Evolutionary conservation across 139 green algal species (phyloP).

Genomic region (Eudorina sp.): DNA sequence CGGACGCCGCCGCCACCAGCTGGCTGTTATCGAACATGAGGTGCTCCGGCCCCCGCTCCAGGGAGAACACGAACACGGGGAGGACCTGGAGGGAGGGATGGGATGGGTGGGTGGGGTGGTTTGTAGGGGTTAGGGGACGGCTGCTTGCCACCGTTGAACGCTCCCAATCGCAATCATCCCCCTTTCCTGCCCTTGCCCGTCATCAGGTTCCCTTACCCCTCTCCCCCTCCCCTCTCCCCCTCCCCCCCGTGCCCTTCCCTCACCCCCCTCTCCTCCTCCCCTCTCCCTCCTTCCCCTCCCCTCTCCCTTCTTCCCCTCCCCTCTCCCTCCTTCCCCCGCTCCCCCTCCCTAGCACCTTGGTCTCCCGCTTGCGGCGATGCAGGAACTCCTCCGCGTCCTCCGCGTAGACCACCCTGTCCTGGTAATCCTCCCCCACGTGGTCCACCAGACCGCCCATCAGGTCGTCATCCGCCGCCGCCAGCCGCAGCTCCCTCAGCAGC

Average conservation of each 20-base stretch:
- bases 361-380: neutral
- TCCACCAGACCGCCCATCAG: neutral
- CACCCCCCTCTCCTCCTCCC: too few species aligned
- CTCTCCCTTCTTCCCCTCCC: too few species aligned
- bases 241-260: too few species aligned
- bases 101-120: neutral
- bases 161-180: neutral
- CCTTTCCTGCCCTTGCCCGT: neutral
- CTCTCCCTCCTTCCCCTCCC: too few species aligned
- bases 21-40: slow-evolving; percentile 27
- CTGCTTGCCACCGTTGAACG: too few species aligned
- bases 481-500: slow-evolving; percentile 39
- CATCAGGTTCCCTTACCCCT: too few species aligned
- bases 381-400: slow-evolving; percentile 19
- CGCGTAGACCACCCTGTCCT: neutral
- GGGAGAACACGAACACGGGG: slow-evolving; percentile 60
- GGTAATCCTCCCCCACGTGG: slow-evolving; percentile 1
- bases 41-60: slow-evolving; percentile 38
- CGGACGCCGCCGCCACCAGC: slow-evolving; percentile 45
- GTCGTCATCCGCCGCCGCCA: neutral
- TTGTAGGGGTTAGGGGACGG: neutral
- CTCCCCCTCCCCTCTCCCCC: too few species aligned
- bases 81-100: slow-evolving; percentile 30
- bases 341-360: slow-evolving; percentile 3
- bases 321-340: neutral